Base-by-base conservation (phyloP, 2,329 filamentous ascomycete species). In the Apiospora kogelbergensis region DNA sequence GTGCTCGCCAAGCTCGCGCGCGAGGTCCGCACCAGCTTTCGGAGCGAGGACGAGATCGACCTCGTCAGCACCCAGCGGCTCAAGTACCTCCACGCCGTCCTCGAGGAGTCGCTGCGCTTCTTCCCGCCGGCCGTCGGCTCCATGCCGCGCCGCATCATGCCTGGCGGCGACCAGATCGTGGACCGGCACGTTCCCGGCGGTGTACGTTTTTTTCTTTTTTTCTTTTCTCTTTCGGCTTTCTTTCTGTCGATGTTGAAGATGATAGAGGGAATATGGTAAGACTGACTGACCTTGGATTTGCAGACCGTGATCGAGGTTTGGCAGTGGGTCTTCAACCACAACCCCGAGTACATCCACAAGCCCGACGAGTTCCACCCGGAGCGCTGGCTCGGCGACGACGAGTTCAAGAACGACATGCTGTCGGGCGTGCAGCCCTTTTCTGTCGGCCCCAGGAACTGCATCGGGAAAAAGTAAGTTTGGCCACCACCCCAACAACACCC, bases 71-170 rank as follows among this genome's bases (percentile, higher is more conserved):
- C 80, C 2, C 71, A 73, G 41, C 72, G 74, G 3, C 69, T 84
- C 0, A 60, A 73, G 22, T 85, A 84, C 67, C 78, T 84, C 73
- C 74, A 79, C n/a, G 83, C 83, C 13, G 78, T 76, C 65, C 74
- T 85, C 6, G 78, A 84, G 24, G 84, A 85, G 74, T 73, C 76
- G 5, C 71, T 85, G 46, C 78, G 84, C 13, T 74, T 80, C 67
- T 84, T 83, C 69, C 82, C 83, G 11, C 77, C 77, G 9, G 74
- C 75, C 6, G 68, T 74, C 0, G 66, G 45, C 9, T 72, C 73
- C 2, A 68, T 78, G 44, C 72, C 75, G 7, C 53, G 77, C 64
- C 30, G 69, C 10, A 70, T 74, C 22, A 73, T 74, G 17, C 71
- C 72, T 44, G 76, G 76, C 3, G 76, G 76, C 63, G 73, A 71